Percentiles rank a stretch among this genome's conserved stretches.
These are phyloP conservation scores for Sporothrix humicola DNA, from an alignment of 2,329 filamentous ascomycete species.

Conservation along the genomic window DNA sequence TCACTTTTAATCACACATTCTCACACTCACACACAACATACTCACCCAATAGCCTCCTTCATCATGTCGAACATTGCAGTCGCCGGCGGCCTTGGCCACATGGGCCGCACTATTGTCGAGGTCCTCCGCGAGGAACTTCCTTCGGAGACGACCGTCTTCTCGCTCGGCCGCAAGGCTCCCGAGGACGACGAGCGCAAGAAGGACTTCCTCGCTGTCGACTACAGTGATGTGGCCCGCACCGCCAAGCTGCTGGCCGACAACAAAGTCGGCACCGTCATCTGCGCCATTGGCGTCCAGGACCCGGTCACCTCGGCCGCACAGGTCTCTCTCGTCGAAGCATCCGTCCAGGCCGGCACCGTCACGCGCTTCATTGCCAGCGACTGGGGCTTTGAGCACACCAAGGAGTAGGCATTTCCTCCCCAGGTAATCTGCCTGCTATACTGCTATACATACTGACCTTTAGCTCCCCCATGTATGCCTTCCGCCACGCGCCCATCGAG, in stretches of 20 bases:
- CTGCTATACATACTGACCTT: neutral
- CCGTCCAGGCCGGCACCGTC: constrained; percentile 47
- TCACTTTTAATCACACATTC: too few relatives aligned
- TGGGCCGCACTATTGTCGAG: constrained; percentile 48
- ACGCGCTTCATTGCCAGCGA: constrained; percentile 52
- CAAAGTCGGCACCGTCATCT: constrained; percentile 54
- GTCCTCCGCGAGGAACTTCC: constrained; percentile 43
- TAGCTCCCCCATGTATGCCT: neutral
- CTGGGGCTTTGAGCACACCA: constrained; percentile 47
- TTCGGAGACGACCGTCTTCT: constrained; percentile 48
- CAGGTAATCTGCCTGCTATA: neutral
- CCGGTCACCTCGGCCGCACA: constrained; percentile 45
- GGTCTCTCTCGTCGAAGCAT: constrained; percentile 53
- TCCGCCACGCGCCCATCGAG: constrained; percentile 1
- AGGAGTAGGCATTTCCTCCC: constrained; percentile 39
- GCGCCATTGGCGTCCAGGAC: constrained; percentile 46
- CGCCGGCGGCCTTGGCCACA: constrained; percentile 33
- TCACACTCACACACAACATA: too few relatives aligned
- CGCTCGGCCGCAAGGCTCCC: constrained; percentile 48
- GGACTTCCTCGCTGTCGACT: constrained; percentile 42
- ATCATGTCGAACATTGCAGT: constrained; percentile 34
- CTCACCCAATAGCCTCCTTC: neutral
- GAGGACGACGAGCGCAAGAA: constrained; percentile 39
- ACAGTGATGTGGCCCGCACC: constrained; percentile 39
- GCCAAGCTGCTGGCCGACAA: constrained; percentile 44